A percentile compares a stretch with the other conserved stretches of the same genome.
These are phyloP conservation scores for Penicillium sp. DNA, from an alignment of 2,329 filamentous ascomycete species.

Conservation along the genomic window DNA sequence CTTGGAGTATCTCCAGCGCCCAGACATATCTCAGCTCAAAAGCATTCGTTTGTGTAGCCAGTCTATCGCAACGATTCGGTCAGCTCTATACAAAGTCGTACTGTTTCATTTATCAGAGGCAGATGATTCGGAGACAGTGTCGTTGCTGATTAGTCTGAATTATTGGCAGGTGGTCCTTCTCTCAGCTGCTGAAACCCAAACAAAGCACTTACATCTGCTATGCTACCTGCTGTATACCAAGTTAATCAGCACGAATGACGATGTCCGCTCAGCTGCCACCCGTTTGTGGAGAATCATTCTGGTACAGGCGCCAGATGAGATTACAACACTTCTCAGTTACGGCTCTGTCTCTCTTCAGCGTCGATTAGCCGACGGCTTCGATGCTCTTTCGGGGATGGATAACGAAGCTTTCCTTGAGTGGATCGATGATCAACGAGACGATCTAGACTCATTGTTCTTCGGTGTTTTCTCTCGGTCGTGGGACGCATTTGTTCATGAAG, in stretches of 20 bases:
- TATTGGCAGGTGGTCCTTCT: conserved; percentile 96
- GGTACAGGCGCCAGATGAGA: conserved; percentile 86
- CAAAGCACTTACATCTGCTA: conserved; percentile 77
- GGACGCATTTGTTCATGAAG: conserved; percentile 79
- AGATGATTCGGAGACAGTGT: conserved; percentile 64
- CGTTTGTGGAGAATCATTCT: conserved; percentile 88
- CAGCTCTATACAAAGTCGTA: conserved; percentile 72
- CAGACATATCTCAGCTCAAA: conserved; percentile 76
- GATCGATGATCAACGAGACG: conserved; percentile 76
- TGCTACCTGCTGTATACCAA: conserved; percentile 93
- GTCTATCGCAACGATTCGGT: conserved; percentile 70
- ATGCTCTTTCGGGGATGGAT: conserved; percentile 80
- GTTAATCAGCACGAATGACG: conserved; percentile 65
- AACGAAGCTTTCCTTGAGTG: conserved; percentile 83
- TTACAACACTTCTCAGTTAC: conserved; percentile 67
- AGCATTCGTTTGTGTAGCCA: conserved; percentile 87
- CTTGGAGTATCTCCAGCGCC: conserved; percentile 82
- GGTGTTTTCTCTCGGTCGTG: conserved; percentile 75
- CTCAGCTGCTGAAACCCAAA: conserved; percentile 69
- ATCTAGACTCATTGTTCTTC: conserved; percentile 78
- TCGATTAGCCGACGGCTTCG: conserved; percentile 70
- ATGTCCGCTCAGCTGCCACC: conserved; percentile 70
- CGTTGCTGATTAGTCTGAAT: conserved; percentile 77
- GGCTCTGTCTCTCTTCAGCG: conserved; percentile 67
- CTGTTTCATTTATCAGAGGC: conserved; percentile 79